Evolutionary conservation across 257 asterid genomes (phyloP).

Genomic region (Echites panduratus): DNA sequence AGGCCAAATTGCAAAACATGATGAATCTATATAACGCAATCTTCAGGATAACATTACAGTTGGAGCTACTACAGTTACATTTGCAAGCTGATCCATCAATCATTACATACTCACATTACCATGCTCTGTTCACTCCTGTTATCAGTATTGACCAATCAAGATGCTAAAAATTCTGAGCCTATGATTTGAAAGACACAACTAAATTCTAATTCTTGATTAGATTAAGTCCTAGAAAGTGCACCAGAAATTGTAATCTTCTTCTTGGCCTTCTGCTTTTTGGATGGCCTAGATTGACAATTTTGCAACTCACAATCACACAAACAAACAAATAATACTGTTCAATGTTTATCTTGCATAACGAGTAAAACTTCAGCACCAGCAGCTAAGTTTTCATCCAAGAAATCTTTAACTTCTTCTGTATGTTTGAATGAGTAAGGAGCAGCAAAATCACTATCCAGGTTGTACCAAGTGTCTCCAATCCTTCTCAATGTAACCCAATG

Average conservation of each 20-base stretch:
- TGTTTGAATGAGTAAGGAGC: constrained; percentile 42
- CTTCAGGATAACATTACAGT: background rate
- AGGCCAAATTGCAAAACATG: background rate
- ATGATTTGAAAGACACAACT: background rate
- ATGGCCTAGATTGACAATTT: background rate
- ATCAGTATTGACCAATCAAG: background rate
- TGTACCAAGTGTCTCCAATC: constrained; percentile 61
- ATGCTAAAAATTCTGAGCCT: background rate
- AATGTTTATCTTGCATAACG: constrained; percentile 38
- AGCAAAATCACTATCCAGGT: constrained; percentile 74
- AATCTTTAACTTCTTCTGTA: constrained; percentile 36
- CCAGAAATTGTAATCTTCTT: background rate
- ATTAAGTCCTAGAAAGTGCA: constrained; percentile 4
- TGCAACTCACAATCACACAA: background rate
- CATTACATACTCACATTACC: background rate
- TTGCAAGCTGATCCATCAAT: background rate
- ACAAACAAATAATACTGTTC: constrained; percentile 6
- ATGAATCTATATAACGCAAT: background rate
- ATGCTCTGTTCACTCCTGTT: background rate
- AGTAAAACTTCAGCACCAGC: constrained; percentile 69
- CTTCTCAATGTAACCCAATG: constrained; percentile 74
- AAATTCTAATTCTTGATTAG: background rate
- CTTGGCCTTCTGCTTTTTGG: background rate
- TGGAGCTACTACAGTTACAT: background rate
- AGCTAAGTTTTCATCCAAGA: constrained; percentile 43